These are phyloP conservation scores for Marasmius tenuissimus DNA, from an alignment of 1,284 basidiomycete species.

Conservation along the genomic window DNA sequence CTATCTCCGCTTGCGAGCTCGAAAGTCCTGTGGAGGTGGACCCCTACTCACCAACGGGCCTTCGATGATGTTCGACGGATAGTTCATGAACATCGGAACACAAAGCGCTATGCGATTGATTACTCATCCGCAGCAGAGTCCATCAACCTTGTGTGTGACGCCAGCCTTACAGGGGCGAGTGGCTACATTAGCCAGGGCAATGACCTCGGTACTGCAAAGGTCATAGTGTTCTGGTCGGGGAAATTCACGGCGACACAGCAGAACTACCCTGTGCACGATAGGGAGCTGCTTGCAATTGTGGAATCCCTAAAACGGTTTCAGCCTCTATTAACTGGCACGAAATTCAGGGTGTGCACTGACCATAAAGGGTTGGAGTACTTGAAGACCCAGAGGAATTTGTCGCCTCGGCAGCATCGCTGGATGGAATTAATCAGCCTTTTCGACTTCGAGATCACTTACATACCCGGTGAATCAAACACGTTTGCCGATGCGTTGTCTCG, in stretches of 20 bases:
- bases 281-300: background rate
- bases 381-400: background rate
- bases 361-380: background rate
- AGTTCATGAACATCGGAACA: background rate
- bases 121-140: background rate
- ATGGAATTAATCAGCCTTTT: conserved; percentile 15
- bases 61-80: background rate
- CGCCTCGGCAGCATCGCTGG: background rate
- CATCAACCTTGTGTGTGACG: background rate
- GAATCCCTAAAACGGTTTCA: background rate
- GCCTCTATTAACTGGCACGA: background rate
- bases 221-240: background rate
- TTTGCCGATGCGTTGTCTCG: conserved; percentile 34
- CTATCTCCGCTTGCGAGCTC: background rate
- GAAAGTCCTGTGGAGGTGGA: background rate
- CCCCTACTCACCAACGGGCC: background rate
- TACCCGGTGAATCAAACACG: conserved; percentile 29
- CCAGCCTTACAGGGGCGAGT: background rate
- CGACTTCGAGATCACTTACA: conserved; percentile 30
- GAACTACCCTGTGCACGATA: background rate
- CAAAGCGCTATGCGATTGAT: background rate
- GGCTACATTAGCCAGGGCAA: background rate
- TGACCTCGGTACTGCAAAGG: too few species aligned
- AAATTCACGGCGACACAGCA: background rate
- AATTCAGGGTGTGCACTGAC: background rate